These are phyloP conservation scores for Elsinoe arachidis DNA, from an alignment of 2,329 filamentous ascomycete species.

Conservation along the genomic window DNA sequence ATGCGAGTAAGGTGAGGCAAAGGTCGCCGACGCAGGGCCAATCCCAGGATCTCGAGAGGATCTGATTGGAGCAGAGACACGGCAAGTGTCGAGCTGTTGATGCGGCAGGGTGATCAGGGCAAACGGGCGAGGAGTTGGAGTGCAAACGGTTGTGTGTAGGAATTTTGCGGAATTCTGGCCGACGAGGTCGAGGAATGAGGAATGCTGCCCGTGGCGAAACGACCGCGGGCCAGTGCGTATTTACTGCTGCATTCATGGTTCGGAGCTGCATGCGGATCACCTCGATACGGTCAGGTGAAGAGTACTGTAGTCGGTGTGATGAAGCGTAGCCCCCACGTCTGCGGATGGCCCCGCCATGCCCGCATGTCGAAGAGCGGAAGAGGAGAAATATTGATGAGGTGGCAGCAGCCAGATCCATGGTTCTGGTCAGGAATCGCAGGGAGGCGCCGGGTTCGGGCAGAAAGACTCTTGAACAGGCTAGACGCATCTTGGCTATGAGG, in stretches of 20 bases:
- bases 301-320: background rate
- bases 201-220: background rate
- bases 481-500: too few species aligned
- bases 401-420: background rate
- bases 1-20: background rate
- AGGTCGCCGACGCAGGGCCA: background rate
- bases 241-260: background rate
- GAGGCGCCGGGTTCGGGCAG: conserved; percentile 6
- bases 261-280: background rate
- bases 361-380: background rate
- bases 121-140: conserved; percentile 4
- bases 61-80: conserved; percentile 3
- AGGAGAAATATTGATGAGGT: background rate
- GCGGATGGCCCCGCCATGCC: background rate
- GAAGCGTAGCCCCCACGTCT: background rate
- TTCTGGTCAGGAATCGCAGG: background rate
- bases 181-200: background rate
- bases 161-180: conserved; percentile 5
- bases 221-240: background rate
- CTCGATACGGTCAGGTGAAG: background rate
- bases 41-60: background rate
- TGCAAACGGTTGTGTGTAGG: background rate
- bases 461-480: background rate
- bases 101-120: background rate
- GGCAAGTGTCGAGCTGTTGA: background rate